These are phyloP conservation scores for Globisporangium splendens DNA, from an alignment of 352 stramenopile species.

Conservation along the genomic window DNA sequence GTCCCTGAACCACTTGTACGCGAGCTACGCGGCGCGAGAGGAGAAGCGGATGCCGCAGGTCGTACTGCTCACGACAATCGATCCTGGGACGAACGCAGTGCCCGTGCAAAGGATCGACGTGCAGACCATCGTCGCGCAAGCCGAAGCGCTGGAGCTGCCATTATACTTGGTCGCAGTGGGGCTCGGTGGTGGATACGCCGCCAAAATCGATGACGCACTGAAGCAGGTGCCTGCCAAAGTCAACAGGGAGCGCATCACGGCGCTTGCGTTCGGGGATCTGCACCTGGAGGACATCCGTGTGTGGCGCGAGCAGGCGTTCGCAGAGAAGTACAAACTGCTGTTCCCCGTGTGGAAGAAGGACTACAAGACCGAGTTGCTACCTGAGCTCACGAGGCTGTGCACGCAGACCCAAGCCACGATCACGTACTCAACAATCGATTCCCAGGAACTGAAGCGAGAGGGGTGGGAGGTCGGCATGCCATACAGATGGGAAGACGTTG, in stretches of 20 bases:
- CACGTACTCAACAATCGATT: conserved; percentile 59
- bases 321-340: conserved; percentile 40
- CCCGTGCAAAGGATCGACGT: conserved; percentile 83
- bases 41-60: conserved; percentile 45
- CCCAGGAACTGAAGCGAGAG: conserved; percentile 11
- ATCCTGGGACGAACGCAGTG: conserved; percentile 65
- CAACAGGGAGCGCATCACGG: conserved; percentile 22
- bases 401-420: conserved; percentile 35
- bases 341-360: conserved; percentile 81
- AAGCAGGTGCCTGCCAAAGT: conserved; percentile 23
- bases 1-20: conserved; percentile 45
- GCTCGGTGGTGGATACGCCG: conserved; percentile 27
- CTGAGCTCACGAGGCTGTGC: conserved; percentile 51
- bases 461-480: conserved; percentile 36
- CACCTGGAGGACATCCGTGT: conserved; percentile 80
- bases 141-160: conserved; percentile 62
- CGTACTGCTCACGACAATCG: conserved; percentile 86
- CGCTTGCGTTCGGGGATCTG: conserved; percentile 86
- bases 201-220: conserved; percentile 27
- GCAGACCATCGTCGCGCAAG: conserved; percentile 69
- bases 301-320: conserved; percentile 78
- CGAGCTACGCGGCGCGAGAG: conserved; percentile 17
- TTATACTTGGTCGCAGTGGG: conserved; percentile 72
- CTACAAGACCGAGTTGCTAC: conserved; percentile 57
- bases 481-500: conserved; percentile 30